Conservation (phyloP, 371 early-diverging fungal species). For the Rhizopus delemar region DNA sequence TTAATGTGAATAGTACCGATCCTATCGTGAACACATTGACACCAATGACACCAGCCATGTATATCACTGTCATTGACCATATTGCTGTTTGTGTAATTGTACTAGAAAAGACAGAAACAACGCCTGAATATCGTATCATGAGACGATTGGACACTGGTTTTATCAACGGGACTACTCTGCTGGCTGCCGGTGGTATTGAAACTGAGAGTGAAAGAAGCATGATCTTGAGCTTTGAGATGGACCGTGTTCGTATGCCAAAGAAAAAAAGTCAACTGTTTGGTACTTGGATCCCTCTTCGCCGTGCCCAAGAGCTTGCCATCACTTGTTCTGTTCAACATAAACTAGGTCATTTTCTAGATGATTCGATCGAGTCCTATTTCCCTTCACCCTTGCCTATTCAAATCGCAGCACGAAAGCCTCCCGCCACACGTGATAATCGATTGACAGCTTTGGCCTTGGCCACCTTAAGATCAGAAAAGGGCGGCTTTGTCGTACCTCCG, state of each 20-base stretch:
- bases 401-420: slow-evolving; percentile 34
- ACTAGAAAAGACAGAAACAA: slow-evolving; percentile 49
- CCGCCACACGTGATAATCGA: slow-evolving; percentile 20
- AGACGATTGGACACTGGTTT: slow-evolving; percentile 79
- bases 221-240: slow-evolving; percentile 84
- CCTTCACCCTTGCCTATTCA: slow-evolving; percentile 71
- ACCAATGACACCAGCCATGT: slow-evolving; percentile 53
- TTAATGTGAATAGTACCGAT: slow-evolving; percentile 11
- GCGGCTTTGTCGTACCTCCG: slow-evolving; percentile 23
- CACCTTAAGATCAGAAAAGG: slow-evolving; percentile 15
- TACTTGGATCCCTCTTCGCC: slow-evolving; percentile 88
- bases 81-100: slow-evolving; percentile 74
- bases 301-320: slow-evolving; percentile 83
- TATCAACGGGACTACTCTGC: slow-evolving; percentile 83
- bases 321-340: slow-evolving; percentile 81
- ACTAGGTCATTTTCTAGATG: slow-evolving; percentile 76
- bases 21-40: slow-evolving; percentile 26
- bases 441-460: slow-evolving; percentile 26
- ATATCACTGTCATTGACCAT: slow-evolving; percentile 73
- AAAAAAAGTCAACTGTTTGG: slow-evolving; percentile 75
- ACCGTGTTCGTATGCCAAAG: slow-evolving; percentile 75
- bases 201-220: slow-evolving; percentile 86
- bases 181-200: slow-evolving; percentile 84
- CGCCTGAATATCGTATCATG: slow-evolving; percentile 63
- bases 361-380: slow-evolving; percentile 71